Evolutionary conservation across 148 eudicot species (phyloP).

Genomic region (Chenopodium berlandieri): DNA sequence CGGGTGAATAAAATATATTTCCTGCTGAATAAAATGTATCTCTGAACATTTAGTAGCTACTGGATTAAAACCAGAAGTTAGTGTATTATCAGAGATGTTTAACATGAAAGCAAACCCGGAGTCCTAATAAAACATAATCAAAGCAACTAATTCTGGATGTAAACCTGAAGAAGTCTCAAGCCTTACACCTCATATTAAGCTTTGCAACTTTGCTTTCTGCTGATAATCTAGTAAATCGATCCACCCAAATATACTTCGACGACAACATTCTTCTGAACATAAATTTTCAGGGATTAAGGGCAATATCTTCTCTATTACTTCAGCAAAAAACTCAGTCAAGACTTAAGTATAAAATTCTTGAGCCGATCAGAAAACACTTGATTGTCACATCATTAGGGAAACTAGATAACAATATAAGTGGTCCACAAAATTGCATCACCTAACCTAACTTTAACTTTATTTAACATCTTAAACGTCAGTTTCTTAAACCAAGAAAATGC

Average conservation of each 20-base stretch:
- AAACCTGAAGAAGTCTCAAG: background rate
- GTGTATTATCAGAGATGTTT: background rate
- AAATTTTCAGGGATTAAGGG: too few relatives aligned
- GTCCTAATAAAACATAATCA: background rate
- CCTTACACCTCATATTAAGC: background rate
- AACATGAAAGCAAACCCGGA: background rate
- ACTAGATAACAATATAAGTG: background rate
- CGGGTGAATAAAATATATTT: too few relatives aligned
- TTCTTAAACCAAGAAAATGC: background rate
- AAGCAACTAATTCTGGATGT: background rate
- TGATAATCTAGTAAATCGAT: background rate
- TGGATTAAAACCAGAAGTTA: background rate
- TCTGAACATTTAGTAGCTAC: background rate
- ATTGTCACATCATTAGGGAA: background rate
- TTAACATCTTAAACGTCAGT: conserved; percentile 12
- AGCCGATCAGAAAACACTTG: background rate
- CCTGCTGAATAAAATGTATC: background rate
- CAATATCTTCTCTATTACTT: background rate
- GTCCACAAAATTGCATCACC: background rate
- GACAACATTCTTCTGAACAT: background rate
- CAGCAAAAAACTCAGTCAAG: background rate
- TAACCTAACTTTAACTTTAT: background rate
- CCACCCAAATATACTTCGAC: background rate
- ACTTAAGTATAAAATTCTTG: background rate
- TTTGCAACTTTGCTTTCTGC: background rate